Base-by-base conservation (phyloP, 2,329 filamentous ascomycete species). In the Venturia carpophila region DNA sequence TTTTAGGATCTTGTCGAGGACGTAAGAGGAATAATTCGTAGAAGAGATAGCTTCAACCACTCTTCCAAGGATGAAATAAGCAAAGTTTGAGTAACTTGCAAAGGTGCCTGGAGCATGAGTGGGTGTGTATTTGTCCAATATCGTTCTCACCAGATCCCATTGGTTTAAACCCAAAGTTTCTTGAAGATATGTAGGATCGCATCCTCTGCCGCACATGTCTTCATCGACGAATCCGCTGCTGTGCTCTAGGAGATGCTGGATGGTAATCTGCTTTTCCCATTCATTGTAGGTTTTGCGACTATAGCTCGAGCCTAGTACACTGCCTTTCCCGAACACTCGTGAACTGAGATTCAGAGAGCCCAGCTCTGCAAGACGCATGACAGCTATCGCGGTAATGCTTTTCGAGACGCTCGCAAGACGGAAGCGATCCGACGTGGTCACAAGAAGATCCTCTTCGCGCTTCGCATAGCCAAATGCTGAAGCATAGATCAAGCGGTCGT, bases 361-460 rank as follows among this genome's bases (percentile, higher is more conserved):
- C 1, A 45, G 21, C 27, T 65, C 64, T 1, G 45, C 64, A 30
- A 65, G 64, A 24, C 43, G 34, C 64, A 65, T 65, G 56, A 65
- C 62, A 19, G 64, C 55, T 24, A 65, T 65, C n/a, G 64, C 64
- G 9, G 64, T 65, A 13, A 65, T 62, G 56, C 64, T 65, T 65
- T 65, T 65, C 10, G 64, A 65, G 9, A 65, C 58, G 27, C 64
- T 65, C 15, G 64, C 64, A 17, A 65, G 41, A n/a, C 64, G 64
- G 64, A 65, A 65, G 64, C 64, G 64, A 43, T 65, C 27, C 11
- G 47, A 30, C n/a, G 41, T 60, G 37, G 37, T 60, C 10, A 65
- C 64, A n/a, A 52, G 37, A 21, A 43, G 55, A 17, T 65, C 56
- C 3, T 42, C 19, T 47, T 43, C 52, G 17, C 10, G 34, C 24